phyloP scores from a whole-genome alignment of 2,329 filamentous ascomycete genomes.

The Penicillium sp. region DNA sequence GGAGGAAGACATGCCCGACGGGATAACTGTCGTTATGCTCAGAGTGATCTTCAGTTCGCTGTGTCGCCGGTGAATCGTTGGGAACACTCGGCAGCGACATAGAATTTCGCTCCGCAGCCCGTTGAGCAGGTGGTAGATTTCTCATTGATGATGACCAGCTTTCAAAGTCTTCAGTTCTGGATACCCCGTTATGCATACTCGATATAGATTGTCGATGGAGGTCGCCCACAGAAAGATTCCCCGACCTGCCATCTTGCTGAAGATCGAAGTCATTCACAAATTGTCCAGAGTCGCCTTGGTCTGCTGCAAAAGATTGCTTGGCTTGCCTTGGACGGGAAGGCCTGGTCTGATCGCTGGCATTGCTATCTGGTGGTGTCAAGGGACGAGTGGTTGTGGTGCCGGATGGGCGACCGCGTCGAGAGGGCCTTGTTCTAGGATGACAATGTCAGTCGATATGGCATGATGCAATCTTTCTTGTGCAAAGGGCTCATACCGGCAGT shows the following conservation, averaged over 20 bases:
- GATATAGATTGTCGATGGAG: neutral
- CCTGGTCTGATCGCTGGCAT: neutral
- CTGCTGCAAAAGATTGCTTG: neutral
- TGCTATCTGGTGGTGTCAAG: constrained; percentile 11
- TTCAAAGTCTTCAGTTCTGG: neutral
- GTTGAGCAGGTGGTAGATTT: neutral
- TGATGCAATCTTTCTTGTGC: neutral
- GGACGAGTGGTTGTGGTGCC: neutral
- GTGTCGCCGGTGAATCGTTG: constrained; percentile 10
- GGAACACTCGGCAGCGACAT: neutral
- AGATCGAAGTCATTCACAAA: neutral
- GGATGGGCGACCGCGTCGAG: constrained; percentile 11
- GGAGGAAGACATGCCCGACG: constrained; percentile 16
- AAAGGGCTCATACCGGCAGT: constrained; percentile 11
- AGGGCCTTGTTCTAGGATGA: constrained; percentile 7
- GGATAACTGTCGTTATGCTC: constrained; percentile 19
- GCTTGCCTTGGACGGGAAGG: neutral
- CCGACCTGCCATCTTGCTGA: neutral
- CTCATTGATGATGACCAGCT: neutral
- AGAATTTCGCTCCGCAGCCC: neutral
- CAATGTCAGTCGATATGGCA: neutral
- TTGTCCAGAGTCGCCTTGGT: neutral
- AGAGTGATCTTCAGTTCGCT: constrained; percentile 16
- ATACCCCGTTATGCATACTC: neutral
- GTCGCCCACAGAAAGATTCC: neutral